Percentiles rank a stretch among this genome's conserved stretches.
phyloP scores from a whole-genome alignment of 306 rosid species.

The Cyamopsis tetragonoloba region DNA sequence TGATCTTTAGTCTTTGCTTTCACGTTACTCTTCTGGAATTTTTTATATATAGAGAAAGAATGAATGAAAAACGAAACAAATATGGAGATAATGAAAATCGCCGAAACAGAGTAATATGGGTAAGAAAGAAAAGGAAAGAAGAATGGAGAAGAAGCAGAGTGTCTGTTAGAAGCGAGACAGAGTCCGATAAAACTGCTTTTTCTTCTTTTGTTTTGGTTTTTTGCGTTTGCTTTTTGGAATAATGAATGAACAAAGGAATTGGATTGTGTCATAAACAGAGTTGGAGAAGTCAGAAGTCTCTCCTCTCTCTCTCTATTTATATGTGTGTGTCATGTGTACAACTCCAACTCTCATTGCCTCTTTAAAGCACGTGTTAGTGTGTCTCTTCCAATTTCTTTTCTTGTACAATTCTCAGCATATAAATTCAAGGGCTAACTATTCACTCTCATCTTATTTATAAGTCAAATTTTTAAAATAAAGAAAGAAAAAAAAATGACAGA shows the following conservation, averaged over 20 bases:
- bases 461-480: too few relatives aligned
- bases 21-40: not conserved
- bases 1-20: not conserved
- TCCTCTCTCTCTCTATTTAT: constrained; percentile 18
- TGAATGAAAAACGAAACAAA: not conserved
- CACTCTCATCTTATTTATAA: too few relatives aligned
- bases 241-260: too few relatives aligned
- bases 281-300: constrained; percentile 24
- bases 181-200: constrained; percentile 7
- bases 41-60: not conserved
- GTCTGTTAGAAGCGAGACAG: constrained; percentile 13
- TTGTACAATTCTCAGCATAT: too few relatives aligned
- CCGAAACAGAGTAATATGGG: not conserved
- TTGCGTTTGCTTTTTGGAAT: constrained; percentile 5
- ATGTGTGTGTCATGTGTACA: not conserved
- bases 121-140: not conserved
- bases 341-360: constrained; percentile 18
- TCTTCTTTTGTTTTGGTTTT: not conserved
- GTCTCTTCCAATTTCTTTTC: too few relatives aligned
- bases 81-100: not conserved
- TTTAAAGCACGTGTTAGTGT: not conserved
- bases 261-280: constrained; percentile 3
- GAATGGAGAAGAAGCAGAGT: not conserved
- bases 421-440: too few relatives aligned
- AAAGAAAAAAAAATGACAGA: too few relatives aligned